Evolutionary conservation across 2,329 filamentous ascomycete genomes (phyloP).

Genomic region (Plenodomus lindquistii): DNA sequence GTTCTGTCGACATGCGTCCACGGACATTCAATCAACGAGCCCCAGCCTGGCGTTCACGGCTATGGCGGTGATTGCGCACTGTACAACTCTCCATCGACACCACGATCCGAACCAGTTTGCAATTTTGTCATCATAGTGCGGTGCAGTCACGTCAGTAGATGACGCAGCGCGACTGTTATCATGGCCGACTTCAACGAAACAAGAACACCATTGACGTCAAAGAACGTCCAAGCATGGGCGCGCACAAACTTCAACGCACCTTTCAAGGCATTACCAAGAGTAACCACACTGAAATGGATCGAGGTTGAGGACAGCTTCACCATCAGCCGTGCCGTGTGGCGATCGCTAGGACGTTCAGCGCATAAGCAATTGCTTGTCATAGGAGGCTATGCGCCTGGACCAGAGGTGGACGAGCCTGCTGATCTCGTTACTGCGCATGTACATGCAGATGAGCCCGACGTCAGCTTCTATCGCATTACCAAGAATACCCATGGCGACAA

Average conservation of each 20-base stretch:
- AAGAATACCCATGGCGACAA: constrained; percentile 18
- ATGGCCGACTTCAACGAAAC: constrained; percentile 34
- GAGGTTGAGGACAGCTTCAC: constrained; percentile 30
- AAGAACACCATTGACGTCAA: constrained; percentile 28
- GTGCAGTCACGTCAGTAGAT: not conserved
- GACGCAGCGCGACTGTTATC: not conserved
- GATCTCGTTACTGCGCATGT: constrained; percentile 33
- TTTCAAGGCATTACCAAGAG: constrained; percentile 23
- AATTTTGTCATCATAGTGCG: not conserved
- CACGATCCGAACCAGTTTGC: not conserved
- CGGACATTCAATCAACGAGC: not conserved
- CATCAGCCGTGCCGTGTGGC: constrained; percentile 28
- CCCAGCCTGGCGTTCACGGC: not conserved
- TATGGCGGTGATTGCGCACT: not conserved
- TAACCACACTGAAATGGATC: constrained; percentile 26
- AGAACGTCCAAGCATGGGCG: constrained; percentile 29
- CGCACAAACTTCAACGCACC: constrained; percentile 23
- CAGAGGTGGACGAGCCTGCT: constrained; percentile 22
- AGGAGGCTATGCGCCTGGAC: constrained; percentile 33
- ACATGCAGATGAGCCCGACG: constrained; percentile 31
- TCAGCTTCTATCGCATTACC: constrained; percentile 31
- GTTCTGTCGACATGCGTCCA: not conserved
- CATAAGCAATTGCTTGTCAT: constrained; percentile 35
- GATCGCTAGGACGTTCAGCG: constrained; percentile 28
- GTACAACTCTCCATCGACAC: not conserved